These are phyloP conservation scores for Fusarium sp. DNA, from an alignment of 2,329 filamentous ascomycete species.

Conservation along the genomic window DNA sequence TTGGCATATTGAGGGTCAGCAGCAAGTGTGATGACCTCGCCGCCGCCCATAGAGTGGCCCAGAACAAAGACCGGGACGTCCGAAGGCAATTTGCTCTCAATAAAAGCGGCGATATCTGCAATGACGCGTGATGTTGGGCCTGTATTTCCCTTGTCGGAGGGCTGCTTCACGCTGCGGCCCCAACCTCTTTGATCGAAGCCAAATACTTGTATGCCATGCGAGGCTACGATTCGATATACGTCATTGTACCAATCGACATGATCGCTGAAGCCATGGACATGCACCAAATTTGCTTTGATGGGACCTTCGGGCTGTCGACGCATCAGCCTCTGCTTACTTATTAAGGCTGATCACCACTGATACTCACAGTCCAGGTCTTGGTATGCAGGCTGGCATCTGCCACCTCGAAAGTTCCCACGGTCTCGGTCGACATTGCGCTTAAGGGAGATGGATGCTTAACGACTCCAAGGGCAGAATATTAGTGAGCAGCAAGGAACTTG, in stretches of 20 bases:
- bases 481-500: neutral
- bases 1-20: slow-evolving; percentile 61
- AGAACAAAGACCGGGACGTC: slow-evolving; percentile 79
- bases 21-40: slow-evolving; percentile 72
- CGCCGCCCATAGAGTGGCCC: slow-evolving; percentile 93
- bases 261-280: slow-evolving; percentile 92
- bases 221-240: slow-evolving; percentile 76
- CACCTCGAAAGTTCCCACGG: slow-evolving; percentile 61
- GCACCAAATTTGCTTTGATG: slow-evolving; percentile 76
- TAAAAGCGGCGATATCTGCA: slow-evolving; percentile 80
- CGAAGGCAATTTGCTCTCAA: slow-evolving; percentile 65
- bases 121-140: slow-evolving; percentile 79
- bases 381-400: slow-evolving; percentile 60
- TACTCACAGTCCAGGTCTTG: slow-evolving; percentile 67
- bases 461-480: neutral
- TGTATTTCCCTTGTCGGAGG: slow-evolving; percentile 73
- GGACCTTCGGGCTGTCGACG: slow-evolving; percentile 60
- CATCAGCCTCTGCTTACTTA: slow-evolving; percentile 15
- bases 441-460: neutral
- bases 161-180: slow-evolving; percentile 75
- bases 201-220: slow-evolving; percentile 77
- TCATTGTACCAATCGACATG: slow-evolving; percentile 80
- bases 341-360: neutral
- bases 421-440: slow-evolving; percentile 50
- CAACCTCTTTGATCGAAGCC: slow-evolving; percentile 89